A percentile compares a stretch with the other conserved stretches of the same genome.
phyloP scores from a whole-genome alignment of 352 stramenopile genomes.

The Phytophthora crassamura region DNA sequence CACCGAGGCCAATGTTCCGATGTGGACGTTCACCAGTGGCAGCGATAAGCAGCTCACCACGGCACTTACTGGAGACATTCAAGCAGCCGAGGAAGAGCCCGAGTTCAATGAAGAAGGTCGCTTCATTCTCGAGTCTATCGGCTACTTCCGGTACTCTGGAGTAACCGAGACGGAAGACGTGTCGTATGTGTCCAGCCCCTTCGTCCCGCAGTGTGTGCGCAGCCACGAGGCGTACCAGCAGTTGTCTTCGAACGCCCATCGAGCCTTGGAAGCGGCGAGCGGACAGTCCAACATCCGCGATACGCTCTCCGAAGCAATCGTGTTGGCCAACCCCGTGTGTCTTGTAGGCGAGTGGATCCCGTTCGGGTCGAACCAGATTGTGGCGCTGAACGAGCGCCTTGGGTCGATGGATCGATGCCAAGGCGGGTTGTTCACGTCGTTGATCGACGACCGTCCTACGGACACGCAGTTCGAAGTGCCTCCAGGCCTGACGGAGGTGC shows the following conservation, averaged over 20 bases:
- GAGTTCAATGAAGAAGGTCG: conserved; percentile 38
- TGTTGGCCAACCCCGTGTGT: conserved; percentile 93
- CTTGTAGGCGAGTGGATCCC: conserved; percentile 97
- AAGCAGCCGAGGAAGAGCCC: conserved; percentile 30
- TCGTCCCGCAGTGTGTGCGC: conserved; percentile 94
- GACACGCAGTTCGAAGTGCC: conserved; percentile 85
- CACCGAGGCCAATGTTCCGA: conserved; percentile 24
- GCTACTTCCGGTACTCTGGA: conserved; percentile 91
- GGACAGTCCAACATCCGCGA: conserved; percentile 91
- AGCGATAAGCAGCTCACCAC: conserved; percentile 48
- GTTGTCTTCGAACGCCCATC: conserved; percentile 92
- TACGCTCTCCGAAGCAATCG: conserved; percentile 94
- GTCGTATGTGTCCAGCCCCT: conserved; percentile 95
- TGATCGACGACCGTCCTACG: conserved; percentile 85
- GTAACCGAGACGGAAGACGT: conserved; percentile 97
- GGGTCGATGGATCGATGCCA: conserved; percentile 95
- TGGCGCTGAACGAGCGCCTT: conserved; percentile 96
- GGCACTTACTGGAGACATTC: conserved; percentile 8
- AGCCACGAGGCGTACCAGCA: conserved; percentile 78
- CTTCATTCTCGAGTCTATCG: conserved; percentile 66
- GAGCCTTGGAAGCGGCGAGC: conserved; percentile 83
- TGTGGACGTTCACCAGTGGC: conserved; percentile 44
- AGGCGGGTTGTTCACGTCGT: conserved; percentile 93
- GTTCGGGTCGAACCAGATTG: conserved; percentile 97
- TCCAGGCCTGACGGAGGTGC: conserved; percentile 92